Percentiles rank a stretch among this genome's conserved stretches.
phyloP scores from a whole-genome alignment of 2,329 filamentous ascomycete species.

The Graphiopsis chlorocephala region DNA sequence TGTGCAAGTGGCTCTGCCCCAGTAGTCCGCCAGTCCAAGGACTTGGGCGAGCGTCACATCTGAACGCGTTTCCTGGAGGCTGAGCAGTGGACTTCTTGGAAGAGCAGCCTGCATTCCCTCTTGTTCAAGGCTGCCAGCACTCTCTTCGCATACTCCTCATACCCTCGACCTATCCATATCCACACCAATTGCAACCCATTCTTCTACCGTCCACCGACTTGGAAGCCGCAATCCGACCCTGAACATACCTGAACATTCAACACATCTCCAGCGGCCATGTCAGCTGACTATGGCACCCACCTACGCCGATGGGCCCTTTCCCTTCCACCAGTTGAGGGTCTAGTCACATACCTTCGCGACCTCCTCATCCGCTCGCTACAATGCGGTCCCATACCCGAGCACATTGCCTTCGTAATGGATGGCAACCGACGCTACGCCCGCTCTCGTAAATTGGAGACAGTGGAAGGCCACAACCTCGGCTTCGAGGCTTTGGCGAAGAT shows the following conservation, averaged over 20 bases:
- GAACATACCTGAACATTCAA: neutral
- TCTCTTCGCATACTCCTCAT: neutral
- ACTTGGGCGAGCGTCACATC: slow-evolving; percentile 7
- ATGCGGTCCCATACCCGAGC: slow-evolving; percentile 87
- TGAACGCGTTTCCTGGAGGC: slow-evolving; percentile 12
- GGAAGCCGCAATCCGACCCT: neutral
- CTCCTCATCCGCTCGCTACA: slow-evolving; percentile 82
- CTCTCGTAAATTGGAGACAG: slow-evolving; percentile 87
- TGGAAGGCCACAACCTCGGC: slow-evolving; percentile 92
- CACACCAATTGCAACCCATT: neutral
- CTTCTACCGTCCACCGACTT: neutral
- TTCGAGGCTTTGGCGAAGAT: slow-evolving; percentile 95
- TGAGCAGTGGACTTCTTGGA: slow-evolving; percentile 2
- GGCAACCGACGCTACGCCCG: slow-evolving; percentile 92
- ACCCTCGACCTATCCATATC: neutral
- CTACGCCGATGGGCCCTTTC: slow-evolving; percentile 74
- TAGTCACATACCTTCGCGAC: slow-evolving; percentile 73
- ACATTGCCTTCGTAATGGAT: slow-evolving; percentile 99
- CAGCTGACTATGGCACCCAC: slow-evolving; percentile 40
- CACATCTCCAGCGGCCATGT: neutral
- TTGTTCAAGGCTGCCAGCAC: neutral
- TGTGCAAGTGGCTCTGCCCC: neutral
- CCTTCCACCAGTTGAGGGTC: slow-evolving; percentile 90
- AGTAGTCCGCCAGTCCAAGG: neutral
- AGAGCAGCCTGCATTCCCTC: neutral